A percentile compares a stretch with the other conserved stretches of the same genome.
phyloP scores from a whole-genome alignment of 108 stramenopile species.

The Pseudonitzschia multiseries region DNA sequence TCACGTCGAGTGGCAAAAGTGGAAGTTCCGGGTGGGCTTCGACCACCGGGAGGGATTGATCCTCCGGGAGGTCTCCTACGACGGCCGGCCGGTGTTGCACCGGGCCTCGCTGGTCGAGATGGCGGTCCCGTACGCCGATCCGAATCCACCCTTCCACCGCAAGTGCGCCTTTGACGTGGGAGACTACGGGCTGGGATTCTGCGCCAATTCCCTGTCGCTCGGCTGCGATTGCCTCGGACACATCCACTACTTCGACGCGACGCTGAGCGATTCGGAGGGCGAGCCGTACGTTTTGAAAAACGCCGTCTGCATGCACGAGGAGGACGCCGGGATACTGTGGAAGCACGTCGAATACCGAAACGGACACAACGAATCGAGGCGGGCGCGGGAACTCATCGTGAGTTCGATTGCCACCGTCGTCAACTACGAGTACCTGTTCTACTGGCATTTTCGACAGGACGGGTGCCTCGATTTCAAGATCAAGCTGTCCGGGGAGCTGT shows the following conservation, averaged over 20 bases:
- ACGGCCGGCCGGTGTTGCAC: conserved; percentile 53
- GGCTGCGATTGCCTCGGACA: conserved; percentile 77
- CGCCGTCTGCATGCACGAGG: conserved; percentile 82
- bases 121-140: conserved; percentile 78
- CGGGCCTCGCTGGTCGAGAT: conserved; percentile 69
- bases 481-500: conserved; percentile 58
- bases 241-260: conserved; percentile 78
- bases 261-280: conserved; percentile 45
- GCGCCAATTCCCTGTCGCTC: conserved; percentile 56
- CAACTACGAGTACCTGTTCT: conserved; percentile 76
- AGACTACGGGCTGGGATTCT: conserved; percentile 59
- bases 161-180: conserved; percentile 70
- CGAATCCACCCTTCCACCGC: conserved; percentile 47
- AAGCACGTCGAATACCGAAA: conserved; percentile 80
- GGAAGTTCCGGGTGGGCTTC: conserved; percentile 67
- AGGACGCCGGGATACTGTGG: conserved; percentile 69
- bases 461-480: conserved; percentile 59
- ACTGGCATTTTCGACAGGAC: conserved; percentile 59
- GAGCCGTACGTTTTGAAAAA: conserved; percentile 39
- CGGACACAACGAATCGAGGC: conserved; percentile 69
- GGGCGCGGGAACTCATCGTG: conserved; percentile 61
- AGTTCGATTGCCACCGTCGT: conserved; percentile 70
- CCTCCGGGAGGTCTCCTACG: conserved; percentile 55
- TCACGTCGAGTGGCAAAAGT: conserved; percentile 63
- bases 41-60: conserved; percentile 72